Conservation (phyloP, 176 grass and related monocot genomes). For the Juncus effusus region DNA sequence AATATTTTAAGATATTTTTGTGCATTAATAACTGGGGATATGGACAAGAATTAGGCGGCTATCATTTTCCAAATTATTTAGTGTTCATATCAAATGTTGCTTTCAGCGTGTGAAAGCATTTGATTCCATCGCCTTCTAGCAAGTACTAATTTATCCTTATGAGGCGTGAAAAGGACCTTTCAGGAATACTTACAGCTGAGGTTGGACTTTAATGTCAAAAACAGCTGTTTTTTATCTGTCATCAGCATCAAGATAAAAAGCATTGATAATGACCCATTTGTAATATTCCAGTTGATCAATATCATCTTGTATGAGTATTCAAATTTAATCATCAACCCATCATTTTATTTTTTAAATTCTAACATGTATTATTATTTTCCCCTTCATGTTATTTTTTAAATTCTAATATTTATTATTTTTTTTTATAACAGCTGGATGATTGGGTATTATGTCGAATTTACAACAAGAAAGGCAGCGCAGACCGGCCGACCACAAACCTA, state of each 20-base stretch:
- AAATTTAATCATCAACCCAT: conserved; percentile 1
- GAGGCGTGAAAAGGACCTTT: conserved; percentile 12
- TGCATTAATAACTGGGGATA: background rate
- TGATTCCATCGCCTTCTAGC: conserved; percentile 35
- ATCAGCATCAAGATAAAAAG: conserved; percentile 26
- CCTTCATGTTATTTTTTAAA: conserved; percentile 2
- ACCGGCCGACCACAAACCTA: conserved; percentile 21
- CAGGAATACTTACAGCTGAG: conserved; percentile 12
- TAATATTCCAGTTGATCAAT: conserved; percentile 4
- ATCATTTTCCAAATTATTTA: background rate
- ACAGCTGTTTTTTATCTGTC: conserved; percentile 18
- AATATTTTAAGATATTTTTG: background rate
- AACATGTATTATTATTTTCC: background rate
- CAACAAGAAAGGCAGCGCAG: conserved; percentile 76
- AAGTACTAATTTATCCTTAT: conserved; percentile 23
- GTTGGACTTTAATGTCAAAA: conserved; percentile 4
- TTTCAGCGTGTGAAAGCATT: conserved; percentile 33
- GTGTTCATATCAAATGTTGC: background rate
- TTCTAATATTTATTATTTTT: background rate
- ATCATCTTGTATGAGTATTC: conserved; percentile 1
- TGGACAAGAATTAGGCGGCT: background rate
- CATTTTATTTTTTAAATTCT: background rate
- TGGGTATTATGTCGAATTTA: conserved; percentile 96
- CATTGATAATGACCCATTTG: conserved; percentile 22
- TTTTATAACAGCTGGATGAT: conserved; percentile 64